Evolutionary conservation across 495 filamentous ascomycete genomes (phyloP).

Genomic region (Penicillium roqueforti): DNA sequence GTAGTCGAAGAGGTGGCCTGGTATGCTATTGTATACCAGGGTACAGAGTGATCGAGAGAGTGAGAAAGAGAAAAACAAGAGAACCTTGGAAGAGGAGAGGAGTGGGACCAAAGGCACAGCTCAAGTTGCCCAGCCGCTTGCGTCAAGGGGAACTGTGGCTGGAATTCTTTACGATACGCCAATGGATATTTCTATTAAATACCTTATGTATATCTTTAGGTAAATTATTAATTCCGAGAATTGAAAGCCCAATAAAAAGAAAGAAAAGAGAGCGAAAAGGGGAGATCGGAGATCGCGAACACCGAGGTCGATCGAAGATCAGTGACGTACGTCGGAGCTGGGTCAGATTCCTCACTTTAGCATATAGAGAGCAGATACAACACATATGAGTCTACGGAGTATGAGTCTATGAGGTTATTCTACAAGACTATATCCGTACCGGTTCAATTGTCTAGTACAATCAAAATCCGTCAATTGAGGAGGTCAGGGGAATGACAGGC

Average conservation of each 20-base stretch:
- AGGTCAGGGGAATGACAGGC: background rate
- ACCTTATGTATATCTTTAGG: background rate
- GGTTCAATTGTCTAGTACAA: background rate
- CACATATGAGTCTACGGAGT: too few relatives aligned
- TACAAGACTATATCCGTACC: background rate
- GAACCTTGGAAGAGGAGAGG: conserved; percentile 2
- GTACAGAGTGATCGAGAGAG: background rate
- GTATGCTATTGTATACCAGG: background rate
- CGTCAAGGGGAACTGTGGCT: conserved; percentile 29
- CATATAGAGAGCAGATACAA: background rate
- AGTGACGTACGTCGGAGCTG: conserved; percentile 13
- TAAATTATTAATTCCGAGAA: background rate
- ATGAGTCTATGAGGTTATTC: too few relatives aligned
- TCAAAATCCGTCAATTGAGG: background rate
- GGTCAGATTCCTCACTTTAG: background rate
- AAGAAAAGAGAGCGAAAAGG: conserved; percentile 1
- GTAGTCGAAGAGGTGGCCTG: background rate
- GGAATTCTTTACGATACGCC: conserved; percentile 8
- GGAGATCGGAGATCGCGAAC: conserved; percentile 19
- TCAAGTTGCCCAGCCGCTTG: conserved; percentile 25
- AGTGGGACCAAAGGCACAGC: conserved; percentile 14
- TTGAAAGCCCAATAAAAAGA: background rate
- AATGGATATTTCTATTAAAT: background rate
- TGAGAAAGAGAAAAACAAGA: background rate
- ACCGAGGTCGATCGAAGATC: conserved; percentile 22